phyloP scores from a whole-genome alignment of 257 asterid genomes.

The Solanum boliviense region DNA sequence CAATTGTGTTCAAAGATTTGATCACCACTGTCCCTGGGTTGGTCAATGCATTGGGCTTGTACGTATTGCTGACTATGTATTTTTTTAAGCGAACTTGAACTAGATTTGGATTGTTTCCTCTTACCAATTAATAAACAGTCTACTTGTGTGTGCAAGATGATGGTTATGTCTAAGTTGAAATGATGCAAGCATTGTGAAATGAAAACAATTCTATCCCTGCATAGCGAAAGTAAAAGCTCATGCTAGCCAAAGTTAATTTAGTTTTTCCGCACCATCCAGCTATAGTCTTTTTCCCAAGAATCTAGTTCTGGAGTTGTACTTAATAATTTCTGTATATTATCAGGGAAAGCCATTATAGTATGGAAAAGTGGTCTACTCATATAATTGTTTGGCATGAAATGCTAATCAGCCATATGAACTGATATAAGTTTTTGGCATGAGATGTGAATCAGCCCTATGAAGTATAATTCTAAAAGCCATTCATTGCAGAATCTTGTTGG shows the following conservation, averaged over 20 bases:
- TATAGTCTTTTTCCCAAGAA: background rate
- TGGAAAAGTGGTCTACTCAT: background rate
- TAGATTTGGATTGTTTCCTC: background rate
- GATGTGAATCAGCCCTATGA: background rate
- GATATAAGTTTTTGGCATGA: background rate
- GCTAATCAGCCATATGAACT: background rate
- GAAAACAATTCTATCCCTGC: background rate
- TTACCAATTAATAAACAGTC: background rate
- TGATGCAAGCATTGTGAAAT: background rate
- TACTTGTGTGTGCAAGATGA: background rate
- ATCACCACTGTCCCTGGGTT: constrained; percentile 95
- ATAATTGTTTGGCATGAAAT: background rate
- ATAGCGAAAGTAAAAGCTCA: background rate
- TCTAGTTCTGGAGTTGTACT: background rate
- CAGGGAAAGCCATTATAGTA: background rate
- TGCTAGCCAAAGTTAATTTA: background rate
- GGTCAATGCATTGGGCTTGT: constrained; percentile 93
- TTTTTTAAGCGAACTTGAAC: background rate
- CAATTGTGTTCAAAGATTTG: constrained; percentile 84
- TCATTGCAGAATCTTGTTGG: background rate
- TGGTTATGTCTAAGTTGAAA: background rate
- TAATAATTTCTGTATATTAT: background rate
- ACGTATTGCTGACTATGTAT: constrained; percentile 19
- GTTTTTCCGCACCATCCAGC: background rate
- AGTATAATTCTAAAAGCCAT: background rate